Evolutionary conservation across 345 rosid genomes (phyloP).

Genomic region (Rhodamnia argentea): DNA sequence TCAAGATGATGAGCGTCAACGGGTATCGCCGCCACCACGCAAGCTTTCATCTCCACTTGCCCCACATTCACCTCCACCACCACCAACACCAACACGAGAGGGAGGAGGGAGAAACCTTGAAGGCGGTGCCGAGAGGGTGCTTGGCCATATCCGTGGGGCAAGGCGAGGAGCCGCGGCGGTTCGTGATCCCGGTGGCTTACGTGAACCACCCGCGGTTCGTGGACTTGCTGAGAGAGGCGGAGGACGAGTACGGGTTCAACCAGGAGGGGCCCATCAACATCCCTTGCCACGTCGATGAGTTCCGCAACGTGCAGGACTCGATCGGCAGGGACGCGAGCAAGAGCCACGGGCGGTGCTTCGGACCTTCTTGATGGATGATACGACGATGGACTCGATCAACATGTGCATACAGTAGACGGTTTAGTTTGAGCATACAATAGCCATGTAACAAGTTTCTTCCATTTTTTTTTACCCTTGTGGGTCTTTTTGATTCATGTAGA

Average conservation of each 20-base stretch:
- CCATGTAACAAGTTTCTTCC: not conserved
- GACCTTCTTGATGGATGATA: conserved; percentile 12
- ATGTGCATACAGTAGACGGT: not conserved
- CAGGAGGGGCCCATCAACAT: conserved; percentile 65
- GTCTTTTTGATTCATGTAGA: too few species aligned
- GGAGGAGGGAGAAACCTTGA: not conserved
- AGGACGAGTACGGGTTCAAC: conserved; percentile 64
- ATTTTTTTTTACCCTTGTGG: too few species aligned
- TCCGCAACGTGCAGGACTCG: conserved; percentile 47
- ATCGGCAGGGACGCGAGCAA: conserved; percentile 41
- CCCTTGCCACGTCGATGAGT: conserved; percentile 75
- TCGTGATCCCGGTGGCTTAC: conserved; percentile 69
- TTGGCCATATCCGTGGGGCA: conserved; percentile 62
- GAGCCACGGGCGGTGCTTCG: conserved; percentile 32
- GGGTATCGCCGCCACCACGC: not conserved
- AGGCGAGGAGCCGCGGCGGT: conserved; percentile 53
- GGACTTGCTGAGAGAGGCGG: conserved; percentile 55
- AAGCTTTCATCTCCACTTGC: conserved; percentile 25
- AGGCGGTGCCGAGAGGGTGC: conserved; percentile 56
- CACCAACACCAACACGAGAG: conserved; percentile 7
- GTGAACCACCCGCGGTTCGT: conserved; percentile 70
- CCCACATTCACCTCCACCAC: conserved; percentile 19
- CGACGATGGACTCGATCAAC: not conserved
- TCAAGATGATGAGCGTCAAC: conserved; percentile 1
- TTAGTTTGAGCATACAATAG: not conserved